phyloP scores from a whole-genome alignment of 129 eudicot species.

The Helianthus tuberosus region DNA sequence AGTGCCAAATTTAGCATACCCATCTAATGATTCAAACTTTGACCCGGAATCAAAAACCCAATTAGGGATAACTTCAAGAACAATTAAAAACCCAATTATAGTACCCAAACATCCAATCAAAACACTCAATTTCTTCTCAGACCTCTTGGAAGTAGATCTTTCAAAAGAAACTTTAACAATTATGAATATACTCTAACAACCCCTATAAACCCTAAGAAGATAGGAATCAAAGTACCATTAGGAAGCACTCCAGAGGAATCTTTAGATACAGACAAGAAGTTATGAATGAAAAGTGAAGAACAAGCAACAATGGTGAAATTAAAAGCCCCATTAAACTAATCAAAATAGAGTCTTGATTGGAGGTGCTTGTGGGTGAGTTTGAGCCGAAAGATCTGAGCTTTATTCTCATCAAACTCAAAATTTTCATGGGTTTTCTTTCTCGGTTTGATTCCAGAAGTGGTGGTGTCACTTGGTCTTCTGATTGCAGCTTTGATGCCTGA shows the following conservation, averaged over 20 bases:
- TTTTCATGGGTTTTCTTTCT: slow-evolving; percentile 64
- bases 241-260: too few relatives aligned
- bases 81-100: slow-evolving; percentile 43
- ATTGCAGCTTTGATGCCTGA: slow-evolving; percentile 73
- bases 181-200: too few relatives aligned
- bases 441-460: slow-evolving; percentile 50
- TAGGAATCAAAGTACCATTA: too few relatives aligned
- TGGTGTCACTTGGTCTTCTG: slow-evolving; percentile 64
- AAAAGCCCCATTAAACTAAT: too few relatives aligned
- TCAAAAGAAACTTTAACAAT: too few relatives aligned
- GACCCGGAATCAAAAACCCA: slow-evolving; percentile 56
- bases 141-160: slow-evolving; percentile 68
- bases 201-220: too few relatives aligned
- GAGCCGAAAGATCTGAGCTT: too few relatives aligned
- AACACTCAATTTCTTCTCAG: slow-evolving; percentile 69
- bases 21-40: slow-evolving; percentile 63
- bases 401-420: slow-evolving; percentile 91
- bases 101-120: slow-evolving; percentile 51
- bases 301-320: too few relatives aligned
- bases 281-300: too few relatives aligned
- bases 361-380: too few relatives aligned
- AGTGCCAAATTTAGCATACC: slow-evolving; percentile 52
- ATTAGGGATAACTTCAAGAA: slow-evolving; percentile 47
- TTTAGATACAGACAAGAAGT: too few relatives aligned
- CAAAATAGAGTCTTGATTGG: too few relatives aligned